Conservation (phyloP, 1,139 yeast genomes). For the Williopsis jadinii region DNA sequence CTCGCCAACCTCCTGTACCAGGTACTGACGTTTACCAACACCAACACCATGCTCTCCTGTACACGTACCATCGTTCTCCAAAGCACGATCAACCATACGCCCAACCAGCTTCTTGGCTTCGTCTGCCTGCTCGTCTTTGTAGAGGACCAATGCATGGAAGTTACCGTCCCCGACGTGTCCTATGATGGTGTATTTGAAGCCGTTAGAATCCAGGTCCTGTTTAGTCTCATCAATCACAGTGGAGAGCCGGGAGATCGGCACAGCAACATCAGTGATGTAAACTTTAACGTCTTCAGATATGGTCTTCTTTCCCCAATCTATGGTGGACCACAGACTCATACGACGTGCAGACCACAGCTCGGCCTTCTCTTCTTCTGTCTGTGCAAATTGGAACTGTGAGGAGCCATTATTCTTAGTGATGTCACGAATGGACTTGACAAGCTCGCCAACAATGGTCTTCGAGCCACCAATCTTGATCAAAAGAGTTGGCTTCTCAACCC, state of each 20-base stretch:
- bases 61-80: slow-evolving; percentile 49
- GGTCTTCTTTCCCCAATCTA: slow-evolving; percentile 48
- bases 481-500: slow-evolving; percentile 55
- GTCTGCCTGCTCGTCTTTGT: slow-evolving; percentile 29
- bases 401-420: slow-evolving; percentile 36
- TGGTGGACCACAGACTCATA: slow-evolving; percentile 60
- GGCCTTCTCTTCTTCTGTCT: slow-evolving; percentile 46
- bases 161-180: slow-evolving; percentile 69
- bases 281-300: slow-evolving; percentile 42
- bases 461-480: slow-evolving; percentile 62
- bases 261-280: slow-evolving; percentile 63
- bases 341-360: slow-evolving; percentile 66
- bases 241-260: slow-evolving; percentile 48
- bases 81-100: slow-evolving; percentile 31
- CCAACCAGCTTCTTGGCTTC: slow-evolving; percentile 27
- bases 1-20: slow-evolving; percentile 45
- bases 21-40: slow-evolving; percentile 45
- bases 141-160: slow-evolving; percentile 49
- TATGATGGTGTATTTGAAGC: slow-evolving; percentile 43
- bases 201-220: slow-evolving; percentile 41
- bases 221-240: slow-evolving; percentile 43
- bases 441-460: slow-evolving; percentile 37
- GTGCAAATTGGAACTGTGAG: slow-evolving; percentile 44
- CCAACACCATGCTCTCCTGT: slow-evolving; percentile 71
- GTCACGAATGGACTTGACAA: slow-evolving; percentile 33